These are phyloP conservation scores for Linum usitatissimum DNA, from an alignment of 345 rosid species.

Conservation along the genomic window DNA sequence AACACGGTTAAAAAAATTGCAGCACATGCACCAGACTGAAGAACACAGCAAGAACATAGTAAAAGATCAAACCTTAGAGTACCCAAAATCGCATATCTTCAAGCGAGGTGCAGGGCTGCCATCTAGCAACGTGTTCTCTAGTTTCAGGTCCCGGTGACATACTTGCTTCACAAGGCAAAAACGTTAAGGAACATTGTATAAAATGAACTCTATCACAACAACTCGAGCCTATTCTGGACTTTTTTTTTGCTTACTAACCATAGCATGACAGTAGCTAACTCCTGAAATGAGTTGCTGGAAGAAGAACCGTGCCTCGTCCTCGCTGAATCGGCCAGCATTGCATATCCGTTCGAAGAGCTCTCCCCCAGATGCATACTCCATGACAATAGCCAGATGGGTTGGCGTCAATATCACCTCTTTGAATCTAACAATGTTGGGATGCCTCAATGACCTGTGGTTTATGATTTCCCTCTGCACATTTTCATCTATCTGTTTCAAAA, in stretches of 20 bases:
- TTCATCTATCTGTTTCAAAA: slow-evolving; percentile 65
- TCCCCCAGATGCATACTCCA: slow-evolving; percentile 97
- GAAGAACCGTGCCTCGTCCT: slow-evolving; percentile 98
- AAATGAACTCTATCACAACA: too few relatives aligned
- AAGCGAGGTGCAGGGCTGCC: slow-evolving; percentile 94
- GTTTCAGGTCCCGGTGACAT: slow-evolving; percentile 90
- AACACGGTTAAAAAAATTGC: slow-evolving; percentile 7
- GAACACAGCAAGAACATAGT: not conserved
- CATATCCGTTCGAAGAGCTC: slow-evolving; percentile 84
- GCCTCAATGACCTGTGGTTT: slow-evolving; percentile 86
- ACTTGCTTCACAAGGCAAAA: slow-evolving; percentile 53
- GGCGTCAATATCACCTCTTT: slow-evolving; percentile 92
- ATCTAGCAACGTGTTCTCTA: slow-evolving; percentile 90
- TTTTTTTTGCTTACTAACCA: slow-evolving; percentile 33
- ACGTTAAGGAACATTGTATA: not conserved
- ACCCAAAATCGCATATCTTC: slow-evolving; percentile 99
- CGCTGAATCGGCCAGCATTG: slow-evolving; percentile 75
- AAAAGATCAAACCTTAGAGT: slow-evolving; percentile 63
- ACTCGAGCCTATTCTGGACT: too few relatives aligned
- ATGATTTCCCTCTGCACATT: slow-evolving; percentile 89
- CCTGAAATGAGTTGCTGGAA: slow-evolving; percentile 96
- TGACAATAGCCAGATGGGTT: slow-evolving; percentile 84
- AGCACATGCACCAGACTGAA: not conserved
- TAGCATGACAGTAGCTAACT: slow-evolving; percentile 88
- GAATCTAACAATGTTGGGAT: slow-evolving; percentile 91